Evolutionary conservation across 2,329 filamentous ascomycete species (phyloP).

Genomic region (Elsinoe fawcettii): DNA sequence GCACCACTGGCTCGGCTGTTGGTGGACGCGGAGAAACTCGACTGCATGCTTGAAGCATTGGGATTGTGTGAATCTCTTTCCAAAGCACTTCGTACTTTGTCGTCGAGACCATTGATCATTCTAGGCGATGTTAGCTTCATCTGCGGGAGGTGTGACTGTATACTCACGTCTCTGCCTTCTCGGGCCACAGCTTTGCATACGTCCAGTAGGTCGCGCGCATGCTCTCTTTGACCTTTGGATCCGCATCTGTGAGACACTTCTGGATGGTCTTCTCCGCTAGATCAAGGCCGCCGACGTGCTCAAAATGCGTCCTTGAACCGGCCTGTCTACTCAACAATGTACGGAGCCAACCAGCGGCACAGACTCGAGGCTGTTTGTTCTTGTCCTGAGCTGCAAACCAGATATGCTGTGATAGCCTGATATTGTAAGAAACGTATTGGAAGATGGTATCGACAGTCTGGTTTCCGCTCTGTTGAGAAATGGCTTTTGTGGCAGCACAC

Average conservation of each 20-base stretch:
- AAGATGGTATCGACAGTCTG: constrained; percentile 73
- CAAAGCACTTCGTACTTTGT: constrained; percentile 69
- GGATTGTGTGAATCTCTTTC: constrained; percentile 80
- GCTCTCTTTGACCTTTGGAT: constrained; percentile 80
- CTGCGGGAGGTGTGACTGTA: neutral
- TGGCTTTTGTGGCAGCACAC: constrained; percentile 84
- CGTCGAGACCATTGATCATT: constrained; percentile 70
- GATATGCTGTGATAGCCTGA: constrained; percentile 77
- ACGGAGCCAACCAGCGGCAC: constrained; percentile 73
- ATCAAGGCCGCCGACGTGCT: constrained; percentile 77
- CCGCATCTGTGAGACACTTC: constrained; percentile 80
- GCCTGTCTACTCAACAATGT: constrained; percentile 71
- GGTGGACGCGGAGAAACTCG: constrained; percentile 29
- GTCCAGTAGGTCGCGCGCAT: constrained; percentile 82
- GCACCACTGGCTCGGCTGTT: constrained; percentile 31
- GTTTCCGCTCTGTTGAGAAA: constrained; percentile 77
- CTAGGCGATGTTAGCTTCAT: constrained; percentile 36
- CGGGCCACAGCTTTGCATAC: constrained; percentile 69
- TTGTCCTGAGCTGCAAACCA: constrained; percentile 81
- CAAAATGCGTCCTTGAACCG: constrained; percentile 71
- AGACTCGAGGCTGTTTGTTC: constrained; percentile 78
- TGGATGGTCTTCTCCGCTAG: constrained; percentile 80
- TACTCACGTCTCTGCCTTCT: constrained; percentile 63
- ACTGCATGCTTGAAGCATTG: constrained; percentile 50
- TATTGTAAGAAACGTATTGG: constrained; percentile 68